Conservation (phyloP, 2,329 filamentous ascomycete species). For the Grosmannia serpens region DNA sequence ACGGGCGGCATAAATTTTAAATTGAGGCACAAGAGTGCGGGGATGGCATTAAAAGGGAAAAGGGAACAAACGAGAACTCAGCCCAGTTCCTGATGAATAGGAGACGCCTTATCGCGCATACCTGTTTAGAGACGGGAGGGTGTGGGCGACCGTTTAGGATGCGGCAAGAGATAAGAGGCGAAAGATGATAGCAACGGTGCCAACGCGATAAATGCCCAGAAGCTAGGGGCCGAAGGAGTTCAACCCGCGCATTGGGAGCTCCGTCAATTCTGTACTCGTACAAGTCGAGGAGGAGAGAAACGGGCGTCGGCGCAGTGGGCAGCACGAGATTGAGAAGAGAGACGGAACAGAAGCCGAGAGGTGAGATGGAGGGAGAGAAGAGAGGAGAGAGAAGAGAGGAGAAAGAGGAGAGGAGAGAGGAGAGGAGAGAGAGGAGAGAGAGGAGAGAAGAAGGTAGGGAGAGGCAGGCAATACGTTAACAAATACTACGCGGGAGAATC, state of each 20-base stretch:
- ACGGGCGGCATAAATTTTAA: background rate
- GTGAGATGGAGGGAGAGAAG: background rate
- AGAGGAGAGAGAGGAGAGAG: background rate
- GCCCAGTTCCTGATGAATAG: background rate
- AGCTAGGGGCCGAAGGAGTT: background rate
- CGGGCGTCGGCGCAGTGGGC: no score
- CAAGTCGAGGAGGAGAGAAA: background rate
- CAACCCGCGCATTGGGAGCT: background rate
- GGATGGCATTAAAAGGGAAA: background rate
- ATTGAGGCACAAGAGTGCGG: background rate
- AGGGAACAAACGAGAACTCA: constrained; percentile 4
- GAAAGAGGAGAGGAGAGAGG: background rate
- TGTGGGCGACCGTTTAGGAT: background rate
- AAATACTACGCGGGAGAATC: background rate
- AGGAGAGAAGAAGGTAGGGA: background rate
- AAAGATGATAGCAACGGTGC: background rate
- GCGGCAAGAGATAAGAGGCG: background rate
- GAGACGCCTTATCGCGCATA: constrained; percentile 5
- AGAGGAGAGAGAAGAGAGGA: background rate
- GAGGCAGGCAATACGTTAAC: background rate
- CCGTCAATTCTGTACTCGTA: background rate
- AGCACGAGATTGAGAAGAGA: background rate
- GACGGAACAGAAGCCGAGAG: background rate
- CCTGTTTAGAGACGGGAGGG: constrained; percentile 1
- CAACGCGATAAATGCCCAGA: background rate